These are phyloP conservation scores for Microbotryum intermedium DNA, from an alignment of 1,284 basidiomycete genomes.

Conservation along the genomic window DNA sequence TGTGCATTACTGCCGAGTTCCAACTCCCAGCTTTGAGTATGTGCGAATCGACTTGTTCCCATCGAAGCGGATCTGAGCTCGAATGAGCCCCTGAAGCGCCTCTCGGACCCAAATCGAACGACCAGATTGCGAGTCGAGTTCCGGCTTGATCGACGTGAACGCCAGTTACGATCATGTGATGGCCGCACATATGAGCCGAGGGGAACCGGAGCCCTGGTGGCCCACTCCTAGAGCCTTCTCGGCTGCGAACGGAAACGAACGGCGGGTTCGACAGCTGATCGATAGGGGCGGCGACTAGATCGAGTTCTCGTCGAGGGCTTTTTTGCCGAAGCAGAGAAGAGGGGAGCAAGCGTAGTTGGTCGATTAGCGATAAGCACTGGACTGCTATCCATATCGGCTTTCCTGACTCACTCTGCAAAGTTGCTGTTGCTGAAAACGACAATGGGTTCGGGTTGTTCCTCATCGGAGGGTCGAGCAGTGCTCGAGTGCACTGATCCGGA, in stretches of 20 bases:
- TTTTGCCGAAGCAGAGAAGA: no score
- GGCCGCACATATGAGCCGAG: slow-evolving; percentile 76
- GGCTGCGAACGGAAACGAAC: slow-evolving; percentile 58
- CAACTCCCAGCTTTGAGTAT: slow-evolving; percentile 27
- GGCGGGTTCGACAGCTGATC: slow-evolving; percentile 50
- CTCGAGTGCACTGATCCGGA: slow-evolving; percentile 35
- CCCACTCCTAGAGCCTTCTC: slow-evolving; percentile 34
- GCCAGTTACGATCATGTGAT: slow-evolving; percentile 54
- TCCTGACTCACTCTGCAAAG: slow-evolving; percentile 38
- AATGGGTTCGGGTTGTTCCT: slow-evolving; percentile 7
- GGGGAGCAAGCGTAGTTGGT: no score
- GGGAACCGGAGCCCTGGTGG: slow-evolving; percentile 81
- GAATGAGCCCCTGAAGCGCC: background rate
- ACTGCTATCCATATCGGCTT: no score
- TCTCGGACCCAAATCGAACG: slow-evolving; percentile 27
- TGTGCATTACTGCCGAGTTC: slow-evolving; percentile 35
- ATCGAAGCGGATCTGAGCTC: background rate
- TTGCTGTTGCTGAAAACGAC: slow-evolving; percentile 80
- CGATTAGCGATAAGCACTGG: background rate
- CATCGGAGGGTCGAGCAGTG: slow-evolving; percentile 4
- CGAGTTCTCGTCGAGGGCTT: slow-evolving; percentile 73
- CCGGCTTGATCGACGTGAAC: slow-evolving; percentile 6
- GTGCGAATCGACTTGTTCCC: slow-evolving; percentile 13
- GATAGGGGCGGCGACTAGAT: slow-evolving; percentile 64
- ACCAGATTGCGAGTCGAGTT: slow-evolving; percentile 29